A percentile compares a stretch with the other conserved stretches of the same genome.
Evolutionary conservation across 2,329 filamentous ascomycete species (phyloP).

Genomic region (Coniella lustricola): DNA sequence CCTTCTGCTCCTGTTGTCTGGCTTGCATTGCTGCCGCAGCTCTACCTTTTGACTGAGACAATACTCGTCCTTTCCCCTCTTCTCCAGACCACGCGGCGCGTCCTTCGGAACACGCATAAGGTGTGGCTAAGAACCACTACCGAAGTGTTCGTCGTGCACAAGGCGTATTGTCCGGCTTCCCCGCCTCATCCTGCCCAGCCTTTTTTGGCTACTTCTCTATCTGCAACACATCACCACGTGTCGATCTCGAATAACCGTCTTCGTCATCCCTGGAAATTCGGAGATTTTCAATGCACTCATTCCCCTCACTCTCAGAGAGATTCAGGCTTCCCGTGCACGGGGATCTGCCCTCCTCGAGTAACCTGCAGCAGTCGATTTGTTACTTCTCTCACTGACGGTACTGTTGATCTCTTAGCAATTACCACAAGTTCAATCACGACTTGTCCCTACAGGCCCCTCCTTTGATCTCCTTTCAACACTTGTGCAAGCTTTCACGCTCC

Average conservation of each 20-base stretch:
- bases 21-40: background rate
- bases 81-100: no score
- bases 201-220: background rate
- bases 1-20: no score
- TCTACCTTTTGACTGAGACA: background rate
- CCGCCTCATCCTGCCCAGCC: constrained; percentile 1
- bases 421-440: background rate
- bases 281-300: constrained; percentile 2
- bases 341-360: background rate
- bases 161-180: constrained; percentile 7
- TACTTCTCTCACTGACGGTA: background rate
- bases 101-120: background rate
- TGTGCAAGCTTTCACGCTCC: background rate
- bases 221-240: constrained; percentile 1
- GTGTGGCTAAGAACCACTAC: constrained; percentile 7
- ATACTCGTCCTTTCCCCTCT: background rate
- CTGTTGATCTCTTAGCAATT: background rate
- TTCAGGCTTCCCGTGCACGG: background rate
- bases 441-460: background rate
- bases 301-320: background rate
- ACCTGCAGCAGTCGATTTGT: background rate
- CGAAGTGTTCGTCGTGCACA: constrained; percentile 2
- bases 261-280: background rate
- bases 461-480: background rate
- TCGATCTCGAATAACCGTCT: background rate